Conservation (phyloP, 2,329 filamentous ascomycete genomes). For the Bipolaris victoriae region DNA sequence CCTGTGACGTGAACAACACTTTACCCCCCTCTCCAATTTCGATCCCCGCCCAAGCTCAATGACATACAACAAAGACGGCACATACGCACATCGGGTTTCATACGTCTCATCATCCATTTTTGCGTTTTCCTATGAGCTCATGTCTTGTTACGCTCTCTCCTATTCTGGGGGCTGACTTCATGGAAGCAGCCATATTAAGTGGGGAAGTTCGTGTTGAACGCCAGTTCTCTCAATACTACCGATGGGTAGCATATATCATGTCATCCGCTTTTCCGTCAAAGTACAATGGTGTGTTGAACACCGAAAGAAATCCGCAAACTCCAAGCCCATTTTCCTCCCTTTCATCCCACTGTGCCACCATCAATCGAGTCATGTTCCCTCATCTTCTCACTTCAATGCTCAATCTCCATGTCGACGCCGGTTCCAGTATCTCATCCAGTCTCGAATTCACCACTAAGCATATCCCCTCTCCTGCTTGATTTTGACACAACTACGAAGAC, state of each 20-base stretch:
- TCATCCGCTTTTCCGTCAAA: background rate
- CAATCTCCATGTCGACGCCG: background rate
- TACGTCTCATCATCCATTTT: background rate
- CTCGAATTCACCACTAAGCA: background rate
- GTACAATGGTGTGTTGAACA: background rate
- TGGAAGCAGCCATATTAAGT: background rate
- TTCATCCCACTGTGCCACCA: background rate
- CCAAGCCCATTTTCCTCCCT: background rate
- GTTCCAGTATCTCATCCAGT: background rate
- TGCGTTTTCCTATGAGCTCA: background rate
- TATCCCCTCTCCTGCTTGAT: background rate
- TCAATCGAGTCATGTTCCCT: background rate
- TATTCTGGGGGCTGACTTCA: background rate
- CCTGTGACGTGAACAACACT: constrained; percentile 29
- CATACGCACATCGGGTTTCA: background rate
- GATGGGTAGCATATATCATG: background rate
- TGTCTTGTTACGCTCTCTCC: background rate
- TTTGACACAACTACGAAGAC: background rate
- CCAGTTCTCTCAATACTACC: background rate
- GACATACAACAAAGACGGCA: background rate
- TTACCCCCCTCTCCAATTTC: constrained; percentile 16
- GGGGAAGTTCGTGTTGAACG: background rate
- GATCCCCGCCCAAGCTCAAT: constrained; percentile 5
- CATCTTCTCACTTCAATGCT: background rate
- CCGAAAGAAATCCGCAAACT: background rate